A percentile compares a stretch with the other conserved stretches of the same genome.
Conservation (phyloP, 306 rosid species). For the Trifolium subterraneum region DNA sequence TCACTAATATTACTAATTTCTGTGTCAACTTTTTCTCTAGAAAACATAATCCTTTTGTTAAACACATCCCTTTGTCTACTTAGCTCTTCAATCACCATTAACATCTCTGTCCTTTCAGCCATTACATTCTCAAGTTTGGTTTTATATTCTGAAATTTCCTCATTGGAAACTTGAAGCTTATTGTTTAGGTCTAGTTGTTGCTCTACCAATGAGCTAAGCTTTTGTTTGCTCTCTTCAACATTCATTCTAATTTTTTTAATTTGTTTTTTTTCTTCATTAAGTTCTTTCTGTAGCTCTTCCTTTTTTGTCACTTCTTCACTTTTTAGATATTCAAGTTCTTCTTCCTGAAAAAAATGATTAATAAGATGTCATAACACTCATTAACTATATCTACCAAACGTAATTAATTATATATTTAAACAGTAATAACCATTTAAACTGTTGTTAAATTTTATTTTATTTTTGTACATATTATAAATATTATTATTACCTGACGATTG, state of each 20-base stretch:
- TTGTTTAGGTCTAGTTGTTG: slow-evolving; percentile 52
- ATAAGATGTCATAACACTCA: too few species aligned
- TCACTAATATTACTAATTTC: slow-evolving; percentile 50
- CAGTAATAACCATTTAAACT: too few species aligned
- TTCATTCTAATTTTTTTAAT: slow-evolving; percentile 38
- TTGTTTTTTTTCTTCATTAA: slow-evolving; percentile 47
- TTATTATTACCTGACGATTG: slow-evolving; percentile 49
- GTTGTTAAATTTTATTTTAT: too few species aligned
- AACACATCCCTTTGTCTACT: slow-evolving; percentile 67
- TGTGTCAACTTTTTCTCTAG: slow-evolving; percentile 64
- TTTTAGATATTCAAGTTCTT: slow-evolving; percentile 54
- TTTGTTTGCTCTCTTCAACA: slow-evolving; percentile 54
- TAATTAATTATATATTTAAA: too few species aligned
- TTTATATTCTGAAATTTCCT: slow-evolving; percentile 35
- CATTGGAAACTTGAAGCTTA: slow-evolving; percentile 48
- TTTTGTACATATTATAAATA: too few species aligned
- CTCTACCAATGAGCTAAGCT: slow-evolving; percentile 48
- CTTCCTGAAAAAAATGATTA: slow-evolving; percentile 38
- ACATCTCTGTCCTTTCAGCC: slow-evolving; percentile 47
- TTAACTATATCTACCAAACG: too few species aligned
- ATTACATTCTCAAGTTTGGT: slow-evolving; percentile 49
- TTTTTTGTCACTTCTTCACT: slow-evolving; percentile 48
- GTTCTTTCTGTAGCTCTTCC: slow-evolving; percentile 49
- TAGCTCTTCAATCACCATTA: slow-evolving; percentile 58
- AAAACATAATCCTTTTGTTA: slow-evolving; percentile 64